Evolutionary conservation across 106 monocot genomes (phyloP).

Genomic region (Phalaenopsis equestris): DNA sequence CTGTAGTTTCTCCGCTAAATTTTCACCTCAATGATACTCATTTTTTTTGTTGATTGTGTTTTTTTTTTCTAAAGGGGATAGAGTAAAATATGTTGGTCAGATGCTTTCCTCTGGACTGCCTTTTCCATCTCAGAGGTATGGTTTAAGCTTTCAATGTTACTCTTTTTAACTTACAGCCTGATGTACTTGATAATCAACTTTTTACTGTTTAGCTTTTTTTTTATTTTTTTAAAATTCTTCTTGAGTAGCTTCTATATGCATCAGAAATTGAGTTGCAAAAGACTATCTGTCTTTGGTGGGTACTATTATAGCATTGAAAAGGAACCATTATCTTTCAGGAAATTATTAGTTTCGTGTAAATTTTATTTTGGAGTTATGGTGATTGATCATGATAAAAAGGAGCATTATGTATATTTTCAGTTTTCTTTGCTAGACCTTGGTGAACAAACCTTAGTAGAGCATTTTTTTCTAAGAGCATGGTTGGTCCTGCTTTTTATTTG

Average conservation of each 20-base stretch:
- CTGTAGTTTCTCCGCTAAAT: not conserved
- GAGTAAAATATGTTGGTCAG: constrained; percentile 57
- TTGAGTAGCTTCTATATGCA: not conserved
- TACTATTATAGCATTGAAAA: not conserved
- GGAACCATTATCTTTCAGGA: not conserved
- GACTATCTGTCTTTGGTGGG: not conserved
- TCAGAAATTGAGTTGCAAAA: not conserved
- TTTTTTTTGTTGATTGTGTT: not conserved
- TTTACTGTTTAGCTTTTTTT: not conserved
- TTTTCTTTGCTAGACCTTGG: not conserved
- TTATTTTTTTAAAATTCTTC: not conserved
- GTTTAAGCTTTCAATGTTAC: not conserved
- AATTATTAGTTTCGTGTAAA: not conserved
- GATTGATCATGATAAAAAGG: not conserved
- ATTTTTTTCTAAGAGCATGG: not conserved
- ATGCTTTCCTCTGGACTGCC: constrained; percentile 32
- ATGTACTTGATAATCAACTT: not conserved
- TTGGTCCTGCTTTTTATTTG: not conserved
- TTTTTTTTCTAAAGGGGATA: constrained; percentile 31
- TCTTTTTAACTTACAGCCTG: not conserved
- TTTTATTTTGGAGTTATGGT: not conserved
- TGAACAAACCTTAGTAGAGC: not conserved
- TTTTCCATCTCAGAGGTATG: constrained; percentile 35
- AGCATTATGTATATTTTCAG: not conserved
- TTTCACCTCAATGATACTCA: not conserved